phyloP scores from a whole-genome alignment of 371 early-diverging fungal species.

The Zychaea mexicana region DNA sequence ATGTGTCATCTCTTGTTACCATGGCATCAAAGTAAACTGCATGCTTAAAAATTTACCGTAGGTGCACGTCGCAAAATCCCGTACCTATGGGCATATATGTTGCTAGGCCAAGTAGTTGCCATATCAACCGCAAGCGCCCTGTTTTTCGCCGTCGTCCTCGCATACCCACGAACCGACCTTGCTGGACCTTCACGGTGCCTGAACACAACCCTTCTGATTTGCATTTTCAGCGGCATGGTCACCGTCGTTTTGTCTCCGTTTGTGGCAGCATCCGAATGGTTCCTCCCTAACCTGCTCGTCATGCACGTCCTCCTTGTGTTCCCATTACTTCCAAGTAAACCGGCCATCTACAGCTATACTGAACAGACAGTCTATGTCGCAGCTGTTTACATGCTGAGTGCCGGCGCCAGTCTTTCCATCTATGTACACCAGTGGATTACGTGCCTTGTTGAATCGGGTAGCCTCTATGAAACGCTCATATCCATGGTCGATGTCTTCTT shows the following conservation, averaged over 20 bases:
- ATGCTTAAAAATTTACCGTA: constrained; percentile 13
- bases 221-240: constrained; percentile 19
- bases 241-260: constrained; percentile 34
- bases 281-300: constrained; percentile 34
- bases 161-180: constrained; percentile 2
- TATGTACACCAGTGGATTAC: constrained; percentile 25
- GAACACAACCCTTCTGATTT: neutral
- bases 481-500: constrained; percentile 22
- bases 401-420: constrained; percentile 36
- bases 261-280: constrained; percentile 17
- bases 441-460: constrained; percentile 8
- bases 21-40: neutral
- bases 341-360: neutral
- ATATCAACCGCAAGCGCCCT: constrained; percentile 38
- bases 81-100: constrained; percentile 42
- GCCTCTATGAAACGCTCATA: neutral
- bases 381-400: constrained; percentile 26
- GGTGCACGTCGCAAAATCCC: constrained; percentile 37
- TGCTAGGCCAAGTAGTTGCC: constrained; percentile 45
- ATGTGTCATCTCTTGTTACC: neutral
- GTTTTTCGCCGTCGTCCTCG: constrained; percentile 37
- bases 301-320: constrained; percentile 38
- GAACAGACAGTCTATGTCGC: constrained; percentile 3
- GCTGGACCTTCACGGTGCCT: constrained; percentile 5
- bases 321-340: constrained; percentile 20